Evolutionary conservation across 1,139 yeast genomes (phyloP), one percentile per base, ranked within the genome.

Genomic region (Kodamaea derodonti): DNA sequence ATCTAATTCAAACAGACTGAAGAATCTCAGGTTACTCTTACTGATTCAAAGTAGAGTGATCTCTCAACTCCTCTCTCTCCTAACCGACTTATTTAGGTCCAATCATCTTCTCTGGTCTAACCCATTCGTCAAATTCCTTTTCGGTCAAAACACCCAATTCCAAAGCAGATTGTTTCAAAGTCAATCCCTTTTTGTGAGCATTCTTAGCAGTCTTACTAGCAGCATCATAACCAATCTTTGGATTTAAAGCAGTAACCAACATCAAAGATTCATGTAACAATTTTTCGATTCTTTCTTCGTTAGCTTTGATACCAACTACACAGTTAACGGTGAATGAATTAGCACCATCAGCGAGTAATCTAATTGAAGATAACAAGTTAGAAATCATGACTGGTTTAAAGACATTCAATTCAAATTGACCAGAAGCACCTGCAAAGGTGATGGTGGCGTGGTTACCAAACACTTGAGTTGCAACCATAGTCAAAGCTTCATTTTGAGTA

Each of bases 141-240:
- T 76, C 80, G 39, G 78, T 75, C 58, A 92, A 75, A 39, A 84
- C 88, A 40, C 86, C 86, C 57, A 94, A 79, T 65, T 92, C 95
- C 54, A 92, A 72, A 42, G 97, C 96, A 42, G 95, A 81, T 65
- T 87, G 84, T 71, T 92, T 92, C 68, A 92, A 79, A 30, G 98
- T 92, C 55, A 90, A 75, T 22, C 97, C 97, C 74, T 92, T 88
- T 74, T 90, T 85, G 78, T 92, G 97, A 35, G 98, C 98, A 58
- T 92, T 87, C 77, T 92, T 92, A 50, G 98, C 98, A 37, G 88
- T 92, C 78, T 90, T 88, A 42, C 97, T 87, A 39, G 98, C 97
- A 51, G 82, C 77, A 61, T 92, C 98, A 69, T 92, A 92, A 54
- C 98, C 98, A 54, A 92, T 92, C 80, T 90, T 88, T 52, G 98